Evolutionary conservation across 352 stramenopile species (phyloP), one percentile per base, ranked within the genome.

Genomic region (Phytophthora citricola): DNA sequence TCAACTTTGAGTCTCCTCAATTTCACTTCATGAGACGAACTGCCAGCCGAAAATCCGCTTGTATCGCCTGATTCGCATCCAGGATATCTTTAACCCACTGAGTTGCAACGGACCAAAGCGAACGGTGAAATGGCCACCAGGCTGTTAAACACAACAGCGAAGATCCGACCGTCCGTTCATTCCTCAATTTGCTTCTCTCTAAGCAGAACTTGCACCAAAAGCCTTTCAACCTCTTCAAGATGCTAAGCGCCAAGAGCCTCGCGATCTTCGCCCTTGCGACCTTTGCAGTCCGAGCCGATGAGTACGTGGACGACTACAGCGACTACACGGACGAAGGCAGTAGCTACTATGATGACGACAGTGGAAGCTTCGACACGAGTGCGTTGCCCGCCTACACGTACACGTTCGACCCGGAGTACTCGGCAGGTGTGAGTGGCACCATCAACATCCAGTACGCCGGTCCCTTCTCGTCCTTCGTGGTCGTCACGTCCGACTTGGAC

Each of bases 381-480:
- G 32, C 39, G 1, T 29, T 76, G 38, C 59, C 69, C 0, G 61
- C 54, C 12, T 77, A 56, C 56, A 60, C 29, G 41, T 89, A 89
- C 72, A 60, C 63, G 41, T 86, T 89, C 51, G 69, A 85, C n/a
- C 61, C 74, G 0, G 56, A 69, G 36, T 69, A 58, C 14, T 66
- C 79, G 2, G 79, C 58, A 0, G 79, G 77, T 10, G 59, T 84
- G 29, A 73, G 81, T 20, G 78, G 77, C 41, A 48, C 24, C 54
- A 78, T 85, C 58, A 62, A 65, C 8, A 76, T 85, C 4, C 43
- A 82, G 39, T 89, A 87, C 66, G 66, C 47, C 12, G 60, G 61
- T 1, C 58, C 67, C 0, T 69, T 54, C 39, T 75, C 59, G 58
- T 76, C 67, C 27, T 81, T 76, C 51, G 75, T 67, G n/a, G 66